Percentiles rank a stretch among this genome's conserved stretches.
Evolutionary conservation across 129 eudicot genomes (phyloP).

Genomic region (Helianthus tuberosus): DNA sequence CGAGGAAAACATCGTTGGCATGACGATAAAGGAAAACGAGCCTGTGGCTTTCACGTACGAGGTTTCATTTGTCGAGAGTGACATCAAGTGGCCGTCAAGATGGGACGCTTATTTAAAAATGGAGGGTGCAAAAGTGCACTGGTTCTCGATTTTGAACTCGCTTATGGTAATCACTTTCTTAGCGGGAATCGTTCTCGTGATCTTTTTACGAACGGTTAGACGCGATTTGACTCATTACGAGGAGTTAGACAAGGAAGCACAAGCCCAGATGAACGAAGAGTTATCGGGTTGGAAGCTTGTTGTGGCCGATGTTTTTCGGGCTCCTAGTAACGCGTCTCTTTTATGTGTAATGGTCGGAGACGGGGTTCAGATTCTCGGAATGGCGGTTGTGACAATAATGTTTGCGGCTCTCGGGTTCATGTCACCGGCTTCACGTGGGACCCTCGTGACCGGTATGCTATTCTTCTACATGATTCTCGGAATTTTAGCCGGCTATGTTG

Average conservation of each 20-base stretch:
- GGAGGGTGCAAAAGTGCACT: slow-evolving; percentile 48
- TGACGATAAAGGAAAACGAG: slow-evolving; percentile 30
- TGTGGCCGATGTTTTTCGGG: slow-evolving; percentile 39
- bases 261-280: slow-evolving; percentile 46
- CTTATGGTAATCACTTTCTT: slow-evolving; percentile 42
- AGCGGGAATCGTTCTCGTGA: slow-evolving; percentile 39
- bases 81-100: slow-evolving; percentile 46
- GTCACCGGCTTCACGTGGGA: slow-evolving; percentile 8
- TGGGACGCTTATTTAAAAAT: slow-evolving; percentile 49
- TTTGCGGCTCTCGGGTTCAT: slow-evolving; percentile 6
- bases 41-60: slow-evolving; percentile 36
- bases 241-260: slow-evolving; percentile 41
- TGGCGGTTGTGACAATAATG: slow-evolving; percentile 2
- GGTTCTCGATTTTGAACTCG: slow-evolving; percentile 49
- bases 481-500: slow-evolving; percentile 4
- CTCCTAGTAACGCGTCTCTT: slow-evolving; percentile 15
- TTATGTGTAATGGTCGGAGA: slow-evolving; percentile 4
- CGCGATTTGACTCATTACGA: slow-evolving; percentile 44
- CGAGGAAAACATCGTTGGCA: slow-evolving; percentile 24
- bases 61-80: slow-evolving; percentile 39
- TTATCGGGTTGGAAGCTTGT: slow-evolving; percentile 47
- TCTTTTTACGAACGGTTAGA: slow-evolving; percentile 39
- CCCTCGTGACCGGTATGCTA: not conserved
- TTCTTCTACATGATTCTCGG: not conserved
- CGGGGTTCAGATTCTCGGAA: slow-evolving; percentile 6